Conservation (phyloP, 495 filamentous ascomycete species). For the Cudoniella acicularis region DNA sequence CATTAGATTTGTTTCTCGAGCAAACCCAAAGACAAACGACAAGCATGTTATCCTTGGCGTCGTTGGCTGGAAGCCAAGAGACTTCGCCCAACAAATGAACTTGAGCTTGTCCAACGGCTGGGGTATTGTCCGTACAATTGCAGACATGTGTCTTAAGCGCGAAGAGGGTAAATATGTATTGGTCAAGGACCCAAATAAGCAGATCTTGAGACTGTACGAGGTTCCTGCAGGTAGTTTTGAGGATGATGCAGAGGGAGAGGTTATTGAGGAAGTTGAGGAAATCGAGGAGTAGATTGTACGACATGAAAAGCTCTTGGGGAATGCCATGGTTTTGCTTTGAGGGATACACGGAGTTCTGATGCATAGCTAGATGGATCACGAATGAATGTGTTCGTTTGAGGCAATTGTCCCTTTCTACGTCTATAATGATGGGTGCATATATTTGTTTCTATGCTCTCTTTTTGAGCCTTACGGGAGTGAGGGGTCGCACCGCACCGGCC, state of each 20-base stretch:
- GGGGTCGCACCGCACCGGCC: too few species aligned
- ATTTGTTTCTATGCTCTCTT: too few species aligned
- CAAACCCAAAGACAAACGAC: slow-evolving; percentile 82
- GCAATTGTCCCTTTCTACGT: too few species aligned
- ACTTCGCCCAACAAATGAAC: slow-evolving; percentile 98
- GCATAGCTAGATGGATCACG: background rate
- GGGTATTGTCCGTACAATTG: slow-evolving; percentile 97
- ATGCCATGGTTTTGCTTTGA: background rate
- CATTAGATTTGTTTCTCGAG: slow-evolving; percentile 82
- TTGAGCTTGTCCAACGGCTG: slow-evolving; percentile 93
- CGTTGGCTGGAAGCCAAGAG: slow-evolving; percentile 91
- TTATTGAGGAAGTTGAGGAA: slow-evolving; percentile 23
- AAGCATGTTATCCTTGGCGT: slow-evolving; percentile 94
- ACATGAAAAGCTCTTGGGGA: background rate
- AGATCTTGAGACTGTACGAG: slow-evolving; percentile 85
- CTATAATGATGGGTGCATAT: too few species aligned
- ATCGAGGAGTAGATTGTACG: slow-evolving; percentile 17
- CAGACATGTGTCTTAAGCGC: slow-evolving; percentile 78
- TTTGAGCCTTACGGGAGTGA: too few species aligned
- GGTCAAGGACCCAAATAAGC: slow-evolving; percentile 93
- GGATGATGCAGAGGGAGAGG: slow-evolving; percentile 45
- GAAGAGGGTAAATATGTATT: slow-evolving; percentile 69
- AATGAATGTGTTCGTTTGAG: too few species aligned
- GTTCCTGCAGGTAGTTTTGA: slow-evolving; percentile 87
- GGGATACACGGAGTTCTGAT: background rate